These are phyloP conservation scores for Fusarium humuli DNA, from an alignment of 2,329 filamentous ascomycete species.

Conservation along the genomic window DNA sequence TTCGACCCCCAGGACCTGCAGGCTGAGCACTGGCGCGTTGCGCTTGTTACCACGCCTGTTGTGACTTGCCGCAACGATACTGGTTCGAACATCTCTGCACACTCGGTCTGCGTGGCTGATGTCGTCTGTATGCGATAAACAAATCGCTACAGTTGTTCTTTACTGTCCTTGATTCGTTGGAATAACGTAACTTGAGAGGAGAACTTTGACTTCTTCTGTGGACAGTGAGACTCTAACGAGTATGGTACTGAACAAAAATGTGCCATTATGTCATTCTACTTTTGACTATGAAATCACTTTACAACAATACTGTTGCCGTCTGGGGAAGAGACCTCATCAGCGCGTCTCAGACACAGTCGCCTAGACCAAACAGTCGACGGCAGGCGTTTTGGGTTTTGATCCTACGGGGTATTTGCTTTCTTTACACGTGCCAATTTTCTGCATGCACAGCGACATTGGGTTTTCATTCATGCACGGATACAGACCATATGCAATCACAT, in stretches of 20 bases:
- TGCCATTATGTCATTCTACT: constrained; percentile 7
- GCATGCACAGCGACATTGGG: constrained; percentile 15
- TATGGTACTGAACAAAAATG: constrained; percentile 17
- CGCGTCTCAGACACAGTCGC: background rate
- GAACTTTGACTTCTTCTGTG: background rate
- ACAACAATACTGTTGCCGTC: background rate
- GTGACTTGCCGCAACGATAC: constrained; percentile 66
- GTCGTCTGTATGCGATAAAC: constrained; percentile 62
- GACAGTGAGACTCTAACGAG: constrained; percentile 2
- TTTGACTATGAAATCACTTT: constrained; percentile 14
- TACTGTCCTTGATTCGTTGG: constrained; percentile 1
- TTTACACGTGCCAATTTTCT: constrained; percentile 15
- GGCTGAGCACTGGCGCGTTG: constrained; percentile 63
- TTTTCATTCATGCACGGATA: constrained; percentile 27
- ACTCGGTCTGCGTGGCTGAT: constrained; percentile 59
- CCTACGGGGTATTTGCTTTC: constrained; percentile 21
- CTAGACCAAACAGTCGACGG: background rate
- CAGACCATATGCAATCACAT: constrained; percentile 5
- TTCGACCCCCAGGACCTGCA: constrained; percentile 59
- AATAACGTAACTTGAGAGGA: background rate
- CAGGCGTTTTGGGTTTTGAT: constrained; percentile 24
- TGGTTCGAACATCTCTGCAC: constrained; percentile 58
- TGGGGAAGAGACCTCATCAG: background rate
- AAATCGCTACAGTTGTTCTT: background rate
- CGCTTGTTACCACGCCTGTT: constrained; percentile 65